phyloP scores from a whole-genome alignment of 2,329 filamentous ascomycete genomes.

The Akanthomyces uredinophilus region DNA sequence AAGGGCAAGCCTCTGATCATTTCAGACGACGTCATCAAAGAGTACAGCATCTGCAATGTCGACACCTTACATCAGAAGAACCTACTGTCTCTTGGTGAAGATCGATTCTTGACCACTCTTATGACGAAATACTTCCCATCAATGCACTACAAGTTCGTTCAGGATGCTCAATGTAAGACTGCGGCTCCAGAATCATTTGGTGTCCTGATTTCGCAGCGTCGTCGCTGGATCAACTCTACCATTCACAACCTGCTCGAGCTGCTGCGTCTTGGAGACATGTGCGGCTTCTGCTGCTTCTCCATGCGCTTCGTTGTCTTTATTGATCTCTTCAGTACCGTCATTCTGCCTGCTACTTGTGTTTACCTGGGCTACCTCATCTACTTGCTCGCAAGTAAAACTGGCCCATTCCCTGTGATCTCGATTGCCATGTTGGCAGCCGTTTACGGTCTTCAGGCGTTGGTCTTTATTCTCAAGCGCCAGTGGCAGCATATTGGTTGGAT shows the following conservation, averaged over 20 bases:
- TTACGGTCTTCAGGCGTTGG: conserved; percentile 91
- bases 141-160: conserved; percentile 95
- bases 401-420: conserved; percentile 80
- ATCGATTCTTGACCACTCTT: conserved; percentile 92
- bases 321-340: conserved; percentile 87
- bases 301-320: conserved; percentile 97
- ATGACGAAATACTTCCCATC: conserved; percentile 97
- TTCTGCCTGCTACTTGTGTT: conserved; percentile 80
- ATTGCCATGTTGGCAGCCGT: conserved; percentile 85
- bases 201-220: conserved; percentile 92
- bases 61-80: conserved; percentile 98
- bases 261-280: conserved; percentile 86
- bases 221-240: conserved; percentile 99
- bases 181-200: conserved; percentile 92
- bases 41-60: conserved; percentile 83
- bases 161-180: conserved; percentile 88
- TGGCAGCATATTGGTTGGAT: conserved; percentile 99
- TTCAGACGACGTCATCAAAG: conserved; percentile 76
- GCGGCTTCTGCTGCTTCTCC: conserved; percentile 97
- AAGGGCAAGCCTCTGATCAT: conserved; percentile 94
- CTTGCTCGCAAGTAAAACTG: conserved; percentile 59
- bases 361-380: conserved; percentile 90
- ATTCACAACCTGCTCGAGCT: conserved; percentile 94
- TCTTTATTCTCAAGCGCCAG: conserved; percentile 94
- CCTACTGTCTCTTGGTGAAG: conserved; percentile 84